Evolutionary conservation across 2,329 filamentous ascomycete species (phyloP).

Genomic region (Neobulgaria alba): DNA sequence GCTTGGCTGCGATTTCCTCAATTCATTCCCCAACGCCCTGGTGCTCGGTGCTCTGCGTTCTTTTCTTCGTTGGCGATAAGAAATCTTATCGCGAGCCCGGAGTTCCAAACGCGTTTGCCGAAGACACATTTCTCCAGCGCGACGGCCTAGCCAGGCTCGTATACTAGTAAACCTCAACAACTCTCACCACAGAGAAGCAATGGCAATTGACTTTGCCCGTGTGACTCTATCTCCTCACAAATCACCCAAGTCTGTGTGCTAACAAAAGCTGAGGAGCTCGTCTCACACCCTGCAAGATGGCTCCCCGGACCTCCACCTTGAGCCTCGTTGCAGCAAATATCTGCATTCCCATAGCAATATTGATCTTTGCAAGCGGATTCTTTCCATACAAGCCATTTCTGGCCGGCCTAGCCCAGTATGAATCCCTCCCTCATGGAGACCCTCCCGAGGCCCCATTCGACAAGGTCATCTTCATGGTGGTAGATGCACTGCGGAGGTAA

Average conservation of each 20-base stretch:
- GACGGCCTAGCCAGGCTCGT: background rate
- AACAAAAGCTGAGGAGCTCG: conserved; percentile 5
- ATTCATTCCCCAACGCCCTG: no score
- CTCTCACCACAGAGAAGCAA: background rate
- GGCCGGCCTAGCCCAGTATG: conserved; percentile 69
- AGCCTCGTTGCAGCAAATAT: conserved; percentile 60
- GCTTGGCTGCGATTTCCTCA: no score
- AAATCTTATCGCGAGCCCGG: conserved; percentile 4
- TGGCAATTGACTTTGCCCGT: background rate
- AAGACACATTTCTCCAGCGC: conserved; percentile 11
- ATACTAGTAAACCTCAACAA: background rate
- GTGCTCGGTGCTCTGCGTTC: background rate
- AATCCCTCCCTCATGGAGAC: conserved; percentile 43
- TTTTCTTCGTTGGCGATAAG: conserved; percentile 5
- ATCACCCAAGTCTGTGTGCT: background rate
- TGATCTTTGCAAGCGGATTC: conserved; percentile 81
- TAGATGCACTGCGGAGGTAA: conserved; percentile 87
- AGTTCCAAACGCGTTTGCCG: conserved; percentile 9
- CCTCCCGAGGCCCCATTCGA: conserved; percentile 68
- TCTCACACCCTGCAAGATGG: conserved; percentile 16
- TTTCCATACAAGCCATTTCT: conserved; percentile 97
- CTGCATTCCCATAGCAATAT: conserved; percentile 64
- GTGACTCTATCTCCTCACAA: background rate
- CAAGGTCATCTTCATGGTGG: conserved; percentile 92
- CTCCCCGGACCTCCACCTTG: conserved; percentile 15